Conservation (phyloP, 2,329 filamentous ascomycete genomes). For the Aspergillus sp. region DNA sequence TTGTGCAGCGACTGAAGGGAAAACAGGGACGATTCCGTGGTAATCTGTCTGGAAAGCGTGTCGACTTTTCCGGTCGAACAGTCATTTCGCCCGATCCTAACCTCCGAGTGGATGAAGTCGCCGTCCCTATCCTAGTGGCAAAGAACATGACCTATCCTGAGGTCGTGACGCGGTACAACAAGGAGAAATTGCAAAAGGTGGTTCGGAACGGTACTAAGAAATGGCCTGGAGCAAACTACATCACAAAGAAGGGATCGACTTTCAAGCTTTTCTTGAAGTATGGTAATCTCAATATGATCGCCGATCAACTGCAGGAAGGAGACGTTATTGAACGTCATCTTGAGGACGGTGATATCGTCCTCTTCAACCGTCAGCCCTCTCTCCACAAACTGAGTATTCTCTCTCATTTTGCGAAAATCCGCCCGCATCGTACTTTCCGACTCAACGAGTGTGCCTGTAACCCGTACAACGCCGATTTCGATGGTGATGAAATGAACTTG, state of each 20-base stretch:
- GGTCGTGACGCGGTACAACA: conserved; percentile 79
- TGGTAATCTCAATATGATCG: conserved; percentile 68
- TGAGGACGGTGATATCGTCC: conserved; percentile 90
- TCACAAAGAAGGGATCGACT: conserved; percentile 69
- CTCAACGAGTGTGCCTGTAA: conserved; percentile 98
- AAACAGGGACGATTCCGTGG: conserved; percentile 97
- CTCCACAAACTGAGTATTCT: conserved; percentile 99
- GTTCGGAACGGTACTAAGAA: conserved; percentile 72
- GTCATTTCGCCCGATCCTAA: conserved; percentile 98
- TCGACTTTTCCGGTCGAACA: conserved; percentile 95
- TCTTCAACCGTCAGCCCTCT: conserved; percentile 97
- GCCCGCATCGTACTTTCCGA: conserved; percentile 93
- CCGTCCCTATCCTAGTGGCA: conserved; percentile 86
- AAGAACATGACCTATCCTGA: conserved; percentile 97
- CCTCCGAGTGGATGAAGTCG: conserved; percentile 87
- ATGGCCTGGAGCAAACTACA: conserved; percentile 85
- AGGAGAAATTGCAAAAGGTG: conserved; percentile 73
- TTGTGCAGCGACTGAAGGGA: conserved; percentile 92
- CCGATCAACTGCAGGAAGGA: conserved; percentile 72
- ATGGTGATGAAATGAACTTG: conserved; percentile 98
- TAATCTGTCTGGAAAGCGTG: conserved; percentile 95
- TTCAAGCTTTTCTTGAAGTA: conserved; percentile 76
- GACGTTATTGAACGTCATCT: conserved; percentile 93
- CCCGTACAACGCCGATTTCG: conserved; percentile 98
- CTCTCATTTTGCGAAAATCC: conserved; percentile 87